Base-by-base conservation (phyloP, 441 rosid genomes). In the Dalechampia spathulata region DNA sequence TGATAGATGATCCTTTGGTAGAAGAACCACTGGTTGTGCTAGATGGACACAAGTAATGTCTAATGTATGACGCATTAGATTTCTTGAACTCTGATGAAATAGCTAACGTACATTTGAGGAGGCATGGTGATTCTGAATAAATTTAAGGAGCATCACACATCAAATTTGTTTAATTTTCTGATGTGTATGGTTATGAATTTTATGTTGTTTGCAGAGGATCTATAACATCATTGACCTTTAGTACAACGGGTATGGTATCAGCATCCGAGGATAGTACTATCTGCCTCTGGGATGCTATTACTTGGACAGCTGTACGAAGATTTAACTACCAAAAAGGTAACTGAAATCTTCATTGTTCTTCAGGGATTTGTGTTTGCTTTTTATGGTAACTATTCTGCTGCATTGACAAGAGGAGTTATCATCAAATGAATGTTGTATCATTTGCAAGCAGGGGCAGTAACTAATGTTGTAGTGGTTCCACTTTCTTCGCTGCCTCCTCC, bases 21-120 rank as follows among this genome's bases (percentile, higher is more conserved):
- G 65, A 72, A 52, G 67, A 63, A 61, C 72, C 61, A 44, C 55
- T 63, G 54, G 52, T 44, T 12, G 58, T 57, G 59, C 80, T 75
- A n/a, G 58, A 70, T 63, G 85, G 74, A 77, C 85, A 80, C 78
- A 80, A 75, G 85, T 80, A 77, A 77, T 74, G 77, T 59, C 62
- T 72, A 74, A 66, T 62, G 68, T 70, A 62, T 72, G 82, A 65
- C 59, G 66, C 67, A 52, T 58, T 17, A 58, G 32, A 52, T 55
- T 62, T 55, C 53, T 58, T 61, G 38, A 57, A 41, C 56, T 66
- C 42, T 62, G 4, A 32, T 56, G 26, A 27, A 7, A 25, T 19
- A 40, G 52, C 44, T 11, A 36, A 20, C 1, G 2, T 16, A 23
- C 43, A 56, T 47, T 7, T 36, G 32, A 6, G 27, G 4, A 56